Percentiles rank a stretch among this genome's conserved stretches.
phyloP scores from a whole-genome alignment of 495 filamentous ascomycete genomes.

The Tuber magnatum region DNA sequence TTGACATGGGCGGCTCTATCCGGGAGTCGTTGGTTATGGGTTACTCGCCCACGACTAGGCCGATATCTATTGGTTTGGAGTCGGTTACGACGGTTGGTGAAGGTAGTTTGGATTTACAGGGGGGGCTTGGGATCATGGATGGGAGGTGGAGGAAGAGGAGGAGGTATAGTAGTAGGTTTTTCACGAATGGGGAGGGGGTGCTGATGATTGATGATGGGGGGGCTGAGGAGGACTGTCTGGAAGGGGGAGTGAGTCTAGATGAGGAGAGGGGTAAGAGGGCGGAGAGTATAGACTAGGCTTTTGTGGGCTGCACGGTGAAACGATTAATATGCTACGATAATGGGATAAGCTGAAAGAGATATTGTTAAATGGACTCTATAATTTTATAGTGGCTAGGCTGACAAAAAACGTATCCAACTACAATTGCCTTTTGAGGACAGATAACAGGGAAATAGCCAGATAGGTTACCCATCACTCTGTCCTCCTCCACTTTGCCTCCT shows the following conservation, averaged over 20 bases:
- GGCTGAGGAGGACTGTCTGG: not conserved
- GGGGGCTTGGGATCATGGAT: not conserved
- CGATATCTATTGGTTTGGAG: slow-evolving; percentile 9
- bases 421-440: not conserved
- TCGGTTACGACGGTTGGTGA: not conserved
- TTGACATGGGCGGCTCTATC: not conserved
- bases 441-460: not conserved
- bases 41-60: slow-evolving; percentile 1
- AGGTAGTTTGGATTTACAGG: not conserved
- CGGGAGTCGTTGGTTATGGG: slow-evolving; percentile 12
- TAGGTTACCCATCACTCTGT: not conserved
- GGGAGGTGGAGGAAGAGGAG: not conserved
- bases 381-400: not conserved
- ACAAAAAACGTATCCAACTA: not conserved
- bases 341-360: not conserved
- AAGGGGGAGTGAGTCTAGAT: slow-evolving; percentile 2
- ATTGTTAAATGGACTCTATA: not conserved
- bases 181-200: not conserved
- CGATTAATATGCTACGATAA: not conserved
- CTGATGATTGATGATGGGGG: not conserved
- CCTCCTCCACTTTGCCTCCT: slow-evolving; percentile 2
- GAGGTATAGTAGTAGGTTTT: slow-evolving; percentile 9
- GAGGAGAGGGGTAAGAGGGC: not conserved
- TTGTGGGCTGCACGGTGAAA: not conserved
- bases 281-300: slow-evolving; percentile 5